Conservation (phyloP, 2,329 filamentous ascomycete species). For the Dactylellina leptospora region DNA sequence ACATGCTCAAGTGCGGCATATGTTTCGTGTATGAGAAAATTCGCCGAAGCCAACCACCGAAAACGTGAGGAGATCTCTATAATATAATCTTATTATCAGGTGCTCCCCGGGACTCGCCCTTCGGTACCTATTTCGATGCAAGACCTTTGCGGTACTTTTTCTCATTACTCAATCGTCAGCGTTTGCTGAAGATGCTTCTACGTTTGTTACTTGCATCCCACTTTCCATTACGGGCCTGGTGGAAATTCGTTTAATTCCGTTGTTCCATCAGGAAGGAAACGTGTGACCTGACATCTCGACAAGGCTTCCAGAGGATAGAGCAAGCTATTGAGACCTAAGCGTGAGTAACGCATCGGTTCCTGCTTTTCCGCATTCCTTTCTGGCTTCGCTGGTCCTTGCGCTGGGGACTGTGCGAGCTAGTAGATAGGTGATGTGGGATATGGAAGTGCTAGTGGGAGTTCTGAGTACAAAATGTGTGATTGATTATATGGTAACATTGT, state of each 20-base stretch:
- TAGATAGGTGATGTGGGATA: background rate
- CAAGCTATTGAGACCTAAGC: slow-evolving; percentile 36
- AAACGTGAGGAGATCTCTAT: background rate
- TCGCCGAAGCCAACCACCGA: slow-evolving; percentile 8
- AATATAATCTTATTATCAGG: slow-evolving; percentile 7
- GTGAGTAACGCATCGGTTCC: slow-evolving; percentile 51
- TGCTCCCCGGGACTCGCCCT: slow-evolving; percentile 9
- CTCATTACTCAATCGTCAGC: background rate
- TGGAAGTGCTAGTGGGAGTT: too few species aligned
- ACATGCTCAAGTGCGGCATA: slow-evolving; percentile 17
- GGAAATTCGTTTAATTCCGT: slow-evolving; percentile 53
- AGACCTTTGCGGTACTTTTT: slow-evolving; percentile 7
- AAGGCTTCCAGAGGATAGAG: slow-evolving; percentile 44
- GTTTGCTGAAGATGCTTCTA: slow-evolving; percentile 29
- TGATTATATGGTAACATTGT: background rate
- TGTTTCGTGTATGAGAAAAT: slow-evolving; percentile 9
- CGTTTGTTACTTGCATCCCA: slow-evolving; percentile 43
- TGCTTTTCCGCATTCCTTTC: slow-evolving; percentile 52
- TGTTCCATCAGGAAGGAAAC: slow-evolving; percentile 53
- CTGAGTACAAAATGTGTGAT: too few species aligned
- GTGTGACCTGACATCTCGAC: slow-evolving; percentile 53
- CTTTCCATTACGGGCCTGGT: slow-evolving; percentile 49
- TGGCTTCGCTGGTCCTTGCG: slow-evolving; percentile 49
- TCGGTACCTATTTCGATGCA: slow-evolving; percentile 19
- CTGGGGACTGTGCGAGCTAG: slow-evolving; percentile 8